phyloP scores from a whole-genome alignment of 1,284 basidiomycete species.

The Ceratobasidium sp. region DNA sequence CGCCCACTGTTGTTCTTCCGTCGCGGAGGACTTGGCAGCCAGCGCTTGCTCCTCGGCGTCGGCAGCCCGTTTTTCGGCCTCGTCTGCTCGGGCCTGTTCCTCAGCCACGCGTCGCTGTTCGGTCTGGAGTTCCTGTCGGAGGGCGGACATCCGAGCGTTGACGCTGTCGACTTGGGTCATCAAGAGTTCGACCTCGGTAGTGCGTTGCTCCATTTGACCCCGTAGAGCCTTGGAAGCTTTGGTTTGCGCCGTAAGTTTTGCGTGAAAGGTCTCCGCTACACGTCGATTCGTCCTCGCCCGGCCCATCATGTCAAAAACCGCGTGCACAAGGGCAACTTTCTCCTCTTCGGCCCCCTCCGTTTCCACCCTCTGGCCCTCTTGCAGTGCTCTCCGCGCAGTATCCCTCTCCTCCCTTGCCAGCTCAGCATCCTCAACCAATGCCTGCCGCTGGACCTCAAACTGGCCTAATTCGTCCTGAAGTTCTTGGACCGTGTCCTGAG shows the following conservation, averaged over 20 bases:
- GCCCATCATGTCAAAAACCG: conserved; percentile 17
- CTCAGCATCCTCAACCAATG: conserved; percentile 44
- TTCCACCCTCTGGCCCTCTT: conserved; percentile 20
- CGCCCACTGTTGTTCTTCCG: conserved; percentile 38
- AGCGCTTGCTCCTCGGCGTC: conserved; percentile 15
- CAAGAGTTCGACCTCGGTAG: conserved; percentile 24
- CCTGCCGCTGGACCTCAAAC: conserved; percentile 27
- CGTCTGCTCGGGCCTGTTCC: conserved; percentile 22
- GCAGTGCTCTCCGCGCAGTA: conserved; percentile 24
- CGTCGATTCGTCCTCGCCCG: conserved; percentile 15
- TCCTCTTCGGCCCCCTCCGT: conserved; percentile 21
- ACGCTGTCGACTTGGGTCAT: conserved; percentile 40
- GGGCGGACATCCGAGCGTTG: conserved; percentile 31
- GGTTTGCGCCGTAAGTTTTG: neutral
- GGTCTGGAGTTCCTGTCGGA: conserved; percentile 40
- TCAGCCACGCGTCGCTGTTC: conserved; percentile 30
- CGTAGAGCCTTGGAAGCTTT: conserved; percentile 10
- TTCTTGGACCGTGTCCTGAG: conserved; percentile 46
- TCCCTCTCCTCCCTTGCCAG: conserved; percentile 46
- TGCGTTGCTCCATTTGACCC: conserved; percentile 13
- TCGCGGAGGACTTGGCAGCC: conserved; percentile 13
- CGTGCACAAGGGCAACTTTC: conserved; percentile 1
- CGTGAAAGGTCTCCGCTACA: neutral
- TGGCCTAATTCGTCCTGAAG: conserved; percentile 41
- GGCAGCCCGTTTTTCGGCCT: conserved; percentile 33